These are phyloP conservation scores for Citrus mangshanensis DNA, from an alignment of 345 rosid genomes.

Conservation along the genomic window DNA sequence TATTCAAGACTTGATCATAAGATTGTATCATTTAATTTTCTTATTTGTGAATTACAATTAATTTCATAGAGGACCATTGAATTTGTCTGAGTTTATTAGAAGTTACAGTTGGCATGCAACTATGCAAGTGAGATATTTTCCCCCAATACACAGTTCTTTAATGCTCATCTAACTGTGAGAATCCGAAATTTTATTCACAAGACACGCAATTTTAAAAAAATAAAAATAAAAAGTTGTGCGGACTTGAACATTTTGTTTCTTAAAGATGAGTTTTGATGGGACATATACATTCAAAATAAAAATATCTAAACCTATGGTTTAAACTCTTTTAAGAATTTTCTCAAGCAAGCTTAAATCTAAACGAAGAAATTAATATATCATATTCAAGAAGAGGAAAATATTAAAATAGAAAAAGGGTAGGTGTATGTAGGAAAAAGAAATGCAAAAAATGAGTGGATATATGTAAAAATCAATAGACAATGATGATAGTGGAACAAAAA, in stretches of 20 bases:
- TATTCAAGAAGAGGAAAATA: not conserved
- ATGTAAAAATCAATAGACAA: not conserved
- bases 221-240: no score
- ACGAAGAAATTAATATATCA: not conserved
- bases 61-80: not conserved
- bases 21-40: not conserved
- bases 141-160: not conserved
- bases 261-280: not conserved
- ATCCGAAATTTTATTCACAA: not conserved
- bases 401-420: not conserved
- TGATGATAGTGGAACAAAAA: slow-evolving; percentile 10
- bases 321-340: not conserved
- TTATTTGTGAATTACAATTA: no score
- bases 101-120: not conserved
- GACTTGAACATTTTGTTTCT: not conserved
- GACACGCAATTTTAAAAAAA: not conserved
- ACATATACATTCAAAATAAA: not conserved
- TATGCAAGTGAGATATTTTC: not conserved
- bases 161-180: slow-evolving; percentile 9
- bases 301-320: not conserved
- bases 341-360: not conserved
- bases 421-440: no score
- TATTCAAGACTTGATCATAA: no score
- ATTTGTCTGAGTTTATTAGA: not conserved
- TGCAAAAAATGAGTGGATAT: not conserved